Evolutionary conservation across 2,329 filamentous ascomycete genomes (phyloP).

Genomic region (Paracoccidioides lutzii): DNA sequence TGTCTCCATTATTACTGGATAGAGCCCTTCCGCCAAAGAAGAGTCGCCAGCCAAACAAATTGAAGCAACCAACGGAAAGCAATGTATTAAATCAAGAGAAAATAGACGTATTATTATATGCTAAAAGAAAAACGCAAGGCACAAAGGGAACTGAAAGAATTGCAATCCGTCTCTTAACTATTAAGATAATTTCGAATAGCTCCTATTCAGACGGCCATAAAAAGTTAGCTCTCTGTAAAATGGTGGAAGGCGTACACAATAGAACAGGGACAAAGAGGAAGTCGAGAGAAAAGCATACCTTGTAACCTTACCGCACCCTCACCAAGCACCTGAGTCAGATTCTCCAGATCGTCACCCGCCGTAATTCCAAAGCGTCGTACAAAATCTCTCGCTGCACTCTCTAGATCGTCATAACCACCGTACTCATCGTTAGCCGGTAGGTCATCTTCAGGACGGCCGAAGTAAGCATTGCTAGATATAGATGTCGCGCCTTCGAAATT

Average conservation of each 20-base stretch:
- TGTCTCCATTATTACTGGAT: neutral
- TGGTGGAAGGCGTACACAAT: neutral
- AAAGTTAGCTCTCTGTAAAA: neutral
- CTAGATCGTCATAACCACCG: conserved; percentile 68
- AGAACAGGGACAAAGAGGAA: neutral
- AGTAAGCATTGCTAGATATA: conserved; percentile 96
- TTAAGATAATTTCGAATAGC: conserved; percentile 39
- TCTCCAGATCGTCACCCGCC: conserved; percentile 89
- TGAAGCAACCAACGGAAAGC: neutral
- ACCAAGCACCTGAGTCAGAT: conserved; percentile 67
- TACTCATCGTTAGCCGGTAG: conserved; percentile 49
- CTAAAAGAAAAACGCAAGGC: neutral
- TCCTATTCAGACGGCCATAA: conserved; percentile 16
- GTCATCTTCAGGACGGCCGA: conserved; percentile 82
- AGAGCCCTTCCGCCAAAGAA: neutral
- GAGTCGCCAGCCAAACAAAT: neutral
- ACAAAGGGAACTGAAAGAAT: conserved; percentile 1
- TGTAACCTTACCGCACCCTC: conserved; percentile 77
- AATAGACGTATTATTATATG: neutral
- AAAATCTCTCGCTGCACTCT: conserved; percentile 91
- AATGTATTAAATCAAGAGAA: neutral
- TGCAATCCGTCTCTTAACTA: conserved; percentile 22
- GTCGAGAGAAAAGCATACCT: conserved; percentile 34
- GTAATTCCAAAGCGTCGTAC: conserved; percentile 90
- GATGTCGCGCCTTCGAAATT: conserved; percentile 84